phyloP scores from a whole-genome alignment of 2,329 filamentous ascomycete species.

The Fusarium heterosporum region DNA sequence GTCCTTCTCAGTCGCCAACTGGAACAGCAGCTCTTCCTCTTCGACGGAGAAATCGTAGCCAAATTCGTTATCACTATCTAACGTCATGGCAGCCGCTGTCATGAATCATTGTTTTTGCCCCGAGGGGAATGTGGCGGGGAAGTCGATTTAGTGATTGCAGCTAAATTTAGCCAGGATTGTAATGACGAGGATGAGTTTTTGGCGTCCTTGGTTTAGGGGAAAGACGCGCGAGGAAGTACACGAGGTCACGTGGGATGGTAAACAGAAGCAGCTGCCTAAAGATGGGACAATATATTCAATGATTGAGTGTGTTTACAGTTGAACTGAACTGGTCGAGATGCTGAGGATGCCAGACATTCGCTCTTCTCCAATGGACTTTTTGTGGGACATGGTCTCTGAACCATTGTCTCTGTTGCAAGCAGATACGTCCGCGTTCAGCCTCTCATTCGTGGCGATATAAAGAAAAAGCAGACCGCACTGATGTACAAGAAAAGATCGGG shows the following conservation, averaged over 20 bases:
- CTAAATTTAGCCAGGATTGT: constrained; percentile 18
- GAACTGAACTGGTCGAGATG: background rate
- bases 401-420: constrained; percentile 25
- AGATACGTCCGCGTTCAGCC: constrained; percentile 10
- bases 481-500: background rate
- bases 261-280: constrained; percentile 10
- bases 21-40: constrained; percentile 57
- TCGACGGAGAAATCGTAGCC: constrained; percentile 61
- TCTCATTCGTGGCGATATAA: background rate
- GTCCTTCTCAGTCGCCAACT: constrained; percentile 47
- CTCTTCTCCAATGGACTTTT: background rate
- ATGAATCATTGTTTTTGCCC: constrained; percentile 41
- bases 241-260: constrained; percentile 43
- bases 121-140: constrained; percentile 7
- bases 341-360: background rate
- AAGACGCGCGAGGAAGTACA: constrained; percentile 36
- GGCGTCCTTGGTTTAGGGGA: constrained; percentile 8
- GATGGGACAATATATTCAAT: background rate
- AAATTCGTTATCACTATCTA: constrained; percentile 58
- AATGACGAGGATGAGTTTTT: constrained; percentile 13
- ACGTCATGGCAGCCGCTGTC: constrained; percentile 29
- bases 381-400: background rate
- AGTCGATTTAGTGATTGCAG: constrained; percentile 4
- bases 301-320: background rate
- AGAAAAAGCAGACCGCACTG: background rate